Conservation (phyloP, 1,284 basidiomycete species). For the Pseudozyma tsukubaensis region DNA sequence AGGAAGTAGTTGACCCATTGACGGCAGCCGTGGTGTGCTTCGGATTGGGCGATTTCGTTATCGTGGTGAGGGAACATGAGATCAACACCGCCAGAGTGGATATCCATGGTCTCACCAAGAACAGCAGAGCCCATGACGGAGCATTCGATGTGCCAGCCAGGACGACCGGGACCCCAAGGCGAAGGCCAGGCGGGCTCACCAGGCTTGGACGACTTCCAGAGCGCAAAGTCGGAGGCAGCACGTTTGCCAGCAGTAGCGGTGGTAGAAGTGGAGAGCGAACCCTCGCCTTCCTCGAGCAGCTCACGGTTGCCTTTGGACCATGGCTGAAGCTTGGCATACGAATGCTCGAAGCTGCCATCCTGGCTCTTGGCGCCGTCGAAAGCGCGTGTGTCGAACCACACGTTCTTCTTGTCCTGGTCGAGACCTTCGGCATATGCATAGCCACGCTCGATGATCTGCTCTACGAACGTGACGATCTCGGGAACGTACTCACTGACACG, state of each 20-base stretch:
- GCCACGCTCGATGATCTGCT: slow-evolving; percentile 86
- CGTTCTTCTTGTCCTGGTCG: slow-evolving; percentile 67
- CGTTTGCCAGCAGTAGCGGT: slow-evolving; percentile 74
- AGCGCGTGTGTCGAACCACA: slow-evolving; percentile 92
- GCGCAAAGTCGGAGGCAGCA: slow-evolving; percentile 83
- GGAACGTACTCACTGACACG: slow-evolving; percentile 97
- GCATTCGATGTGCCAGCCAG: slow-evolving; percentile 99
- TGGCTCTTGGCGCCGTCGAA: slow-evolving; percentile 78
- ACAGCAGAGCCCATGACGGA: slow-evolving; percentile 97
- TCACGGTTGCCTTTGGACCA: slow-evolving; percentile 94
- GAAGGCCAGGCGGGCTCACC: slow-evolving; percentile 99
- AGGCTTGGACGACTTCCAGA: slow-evolving; percentile 97
- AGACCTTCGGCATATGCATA: slow-evolving; percentile 78
- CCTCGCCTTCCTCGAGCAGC: slow-evolving; percentile 92
- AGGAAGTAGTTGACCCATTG: slow-evolving; percentile 99
- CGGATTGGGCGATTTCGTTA: slow-evolving; percentile 97
- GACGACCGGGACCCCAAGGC: slow-evolving; percentile 94
- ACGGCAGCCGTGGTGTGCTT: slow-evolving; percentile 86
- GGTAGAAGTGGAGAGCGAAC: slow-evolving; percentile 72
- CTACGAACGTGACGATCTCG: slow-evolving; percentile 90
- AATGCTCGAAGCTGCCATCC: slow-evolving; percentile 69
- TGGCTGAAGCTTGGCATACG: slow-evolving; percentile 95
- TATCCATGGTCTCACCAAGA: slow-evolving; percentile 92
- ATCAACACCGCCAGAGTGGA: slow-evolving; percentile 97
- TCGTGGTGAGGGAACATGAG: slow-evolving; percentile 99